Evolutionary conservation across 805 yeast genomes (phyloP), one percentile per base, ranked within the genome.

Genomic region (Clavispora asparagi): DNA sequence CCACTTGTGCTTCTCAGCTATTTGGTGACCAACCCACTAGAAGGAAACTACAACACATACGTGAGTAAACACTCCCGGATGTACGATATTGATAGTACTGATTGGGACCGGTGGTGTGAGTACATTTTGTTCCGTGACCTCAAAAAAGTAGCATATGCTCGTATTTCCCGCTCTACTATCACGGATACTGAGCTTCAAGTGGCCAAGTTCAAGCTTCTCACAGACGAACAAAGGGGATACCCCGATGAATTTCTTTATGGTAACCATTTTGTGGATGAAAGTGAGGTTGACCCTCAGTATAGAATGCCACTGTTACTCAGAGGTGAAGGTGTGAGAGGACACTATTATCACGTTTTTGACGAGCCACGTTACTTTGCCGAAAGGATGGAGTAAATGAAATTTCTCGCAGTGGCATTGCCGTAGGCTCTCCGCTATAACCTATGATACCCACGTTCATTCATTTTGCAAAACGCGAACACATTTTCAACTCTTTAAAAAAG

Each of bases 51-150:
- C 73, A 84, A 87, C 68, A 90, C 90, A 1, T 89, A 89, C 65
- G 97, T 91, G 16, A 83, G 95, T 58, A 86, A 85, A 42, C 65
- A 72, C 54, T 82, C 92, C 1, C 87, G 96, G 29, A 88, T 94
- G 92, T 81, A 83, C 58, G 99, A 94, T 64, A 90, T 94, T 52
- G 99, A 94, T 64, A 85, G 91, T 39, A 73, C 85, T 7, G 97
- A 92, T 63, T 87, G 91, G 83, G 99, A 94, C 61, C 81, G 99
- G 70, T 94, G 99, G 99, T 94, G 99, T 69, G 96, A 94, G 70
- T 94, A 94, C 68, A 89, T 94, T 51, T 70, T 94, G 53, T 94
- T 85, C 78, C 86, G 91, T 64, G 83, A 85, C 49, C 70, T 94
- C 65, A 84, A 81, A 63, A 85, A 96, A 66, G 81, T 85, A 1